Percentiles rank a stretch among this genome's conserved stretches.
phyloP scores from a whole-genome alignment of 139 green algal species.

The Chlamydomonas sp. region DNA sequence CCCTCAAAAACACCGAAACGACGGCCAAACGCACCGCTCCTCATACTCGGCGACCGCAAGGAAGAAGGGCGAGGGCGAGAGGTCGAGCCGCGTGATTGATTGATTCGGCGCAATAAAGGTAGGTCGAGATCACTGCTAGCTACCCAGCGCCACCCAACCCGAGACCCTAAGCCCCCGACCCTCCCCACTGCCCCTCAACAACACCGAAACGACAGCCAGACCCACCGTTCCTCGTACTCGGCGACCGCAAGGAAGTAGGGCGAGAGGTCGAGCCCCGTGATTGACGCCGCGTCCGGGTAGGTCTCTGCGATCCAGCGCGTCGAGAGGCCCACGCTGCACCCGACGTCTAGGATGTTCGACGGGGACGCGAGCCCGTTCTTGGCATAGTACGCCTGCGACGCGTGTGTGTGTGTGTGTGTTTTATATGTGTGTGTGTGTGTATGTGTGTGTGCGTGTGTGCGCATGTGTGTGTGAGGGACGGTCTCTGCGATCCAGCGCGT shows the following conservation, averaged over 20 bases:
- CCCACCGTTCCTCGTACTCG: constrained; percentile 48
- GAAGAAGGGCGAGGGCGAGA: too few species aligned
- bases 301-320: constrained; percentile 52
- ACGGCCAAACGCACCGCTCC: too few species aligned
- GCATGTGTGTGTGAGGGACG: neutral
- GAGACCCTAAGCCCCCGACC: too few species aligned
- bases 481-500: neutral
- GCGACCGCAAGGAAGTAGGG: constrained; percentile 86
- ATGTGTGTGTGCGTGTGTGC: neutral
- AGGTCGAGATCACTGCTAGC: too few species aligned
- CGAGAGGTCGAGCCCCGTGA: constrained; percentile 71
- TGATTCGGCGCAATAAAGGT: too few species aligned
- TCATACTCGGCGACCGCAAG: too few species aligned
- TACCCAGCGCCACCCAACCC: too few species aligned
- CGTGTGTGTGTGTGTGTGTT: too few species aligned
- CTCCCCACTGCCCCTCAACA: too few species aligned
- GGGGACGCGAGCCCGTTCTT: constrained; percentile 24
- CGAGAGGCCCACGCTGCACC: constrained; percentile 75
- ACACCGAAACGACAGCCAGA: too few species aligned
- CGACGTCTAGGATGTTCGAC: constrained; percentile 62
- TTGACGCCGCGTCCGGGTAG: constrained; percentile 18
- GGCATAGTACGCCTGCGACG: constrained; percentile 30
- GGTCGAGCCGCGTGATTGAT: too few species aligned
- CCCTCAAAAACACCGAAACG: too few species aligned
- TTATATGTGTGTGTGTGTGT: neutral